Evolutionary conservation across 1,139 yeast species (phyloP).

Genomic region (Scheffersomyces insectosa): DNA sequence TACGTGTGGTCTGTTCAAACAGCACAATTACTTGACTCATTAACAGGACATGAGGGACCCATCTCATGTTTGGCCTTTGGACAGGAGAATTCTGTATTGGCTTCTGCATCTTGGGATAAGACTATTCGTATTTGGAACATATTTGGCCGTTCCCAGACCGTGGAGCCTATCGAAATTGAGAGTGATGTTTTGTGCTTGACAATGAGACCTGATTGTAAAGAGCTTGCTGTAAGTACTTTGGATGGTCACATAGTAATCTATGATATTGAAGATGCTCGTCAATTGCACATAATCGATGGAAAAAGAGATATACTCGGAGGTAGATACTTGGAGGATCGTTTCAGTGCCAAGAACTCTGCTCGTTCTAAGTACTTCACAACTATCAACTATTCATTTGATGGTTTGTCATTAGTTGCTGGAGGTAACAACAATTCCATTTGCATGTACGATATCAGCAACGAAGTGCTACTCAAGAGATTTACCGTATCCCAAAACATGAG

Average conservation of each 20-base stretch:
- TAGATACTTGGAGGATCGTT: conserved; percentile 78
- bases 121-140: conserved; percentile 92
- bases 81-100: conserved; percentile 71
- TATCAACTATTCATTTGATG: conserved; percentile 86
- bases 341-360: conserved; percentile 75
- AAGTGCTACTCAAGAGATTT: conserved; percentile 79
- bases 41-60: conserved; percentile 96
- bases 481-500: conserved; percentile 87
- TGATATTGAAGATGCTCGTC: conserved; percentile 81
- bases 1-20: conserved; percentile 98
- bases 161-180: conserved; percentile 84
- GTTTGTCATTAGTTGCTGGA: conserved; percentile 82
- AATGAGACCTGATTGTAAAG: conserved; percentile 90
- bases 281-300: conserved; percentile 82
- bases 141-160: conserved; percentile 79
- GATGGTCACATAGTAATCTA: conserved; percentile 87
- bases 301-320: conserved; percentile 87
- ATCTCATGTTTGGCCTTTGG: conserved; percentile 88
- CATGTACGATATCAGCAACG: conserved; percentile 84
- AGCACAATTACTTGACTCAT: conserved; percentile 80
- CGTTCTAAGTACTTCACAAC: conserved; percentile 84
- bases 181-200: conserved; percentile 85
- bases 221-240: conserved; percentile 82
- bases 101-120: conserved; percentile 96
- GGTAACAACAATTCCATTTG: conserved; percentile 93